These are phyloP conservation scores for Corniculantispora saksenae DNA, from an alignment of 2,329 filamentous ascomycete species.

Conservation along the genomic window DNA sequence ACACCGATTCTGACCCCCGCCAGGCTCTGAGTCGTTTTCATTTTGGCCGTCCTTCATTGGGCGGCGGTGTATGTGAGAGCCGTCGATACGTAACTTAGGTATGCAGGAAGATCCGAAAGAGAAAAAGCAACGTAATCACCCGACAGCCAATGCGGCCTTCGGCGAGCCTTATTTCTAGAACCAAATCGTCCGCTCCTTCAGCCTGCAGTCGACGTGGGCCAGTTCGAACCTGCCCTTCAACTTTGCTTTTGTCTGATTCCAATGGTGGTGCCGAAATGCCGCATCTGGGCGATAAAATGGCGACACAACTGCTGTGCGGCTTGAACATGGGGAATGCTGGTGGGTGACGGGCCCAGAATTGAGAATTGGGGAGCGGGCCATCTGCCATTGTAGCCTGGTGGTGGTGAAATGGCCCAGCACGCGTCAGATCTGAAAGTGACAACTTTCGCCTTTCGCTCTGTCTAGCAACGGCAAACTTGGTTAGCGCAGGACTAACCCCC, in stretches of 20 bases:
- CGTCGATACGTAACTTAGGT: background rate
- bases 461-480: too few species aligned
- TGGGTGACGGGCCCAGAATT: background rate
- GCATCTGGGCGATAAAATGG: background rate
- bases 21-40: background rate
- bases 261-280: background rate
- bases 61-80: background rate
- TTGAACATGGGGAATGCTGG: background rate
- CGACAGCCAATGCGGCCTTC: background rate
- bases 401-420: background rate
- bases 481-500: background rate
- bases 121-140: background rate
- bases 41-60: background rate
- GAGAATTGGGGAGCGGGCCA: background rate
- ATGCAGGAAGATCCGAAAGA: background rate
- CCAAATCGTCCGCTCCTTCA: background rate
- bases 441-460: background rate
- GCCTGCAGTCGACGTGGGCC: background rate
- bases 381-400: background rate
- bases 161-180: background rate
- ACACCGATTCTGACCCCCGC: background rate
- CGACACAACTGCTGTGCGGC: background rate
- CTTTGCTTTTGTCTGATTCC: background rate
- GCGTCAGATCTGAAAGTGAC: background rate
- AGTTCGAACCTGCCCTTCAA: background rate